Base-by-base conservation (phyloP, 805 yeast genomes). In the Torulaspora gathmanii region DNA sequence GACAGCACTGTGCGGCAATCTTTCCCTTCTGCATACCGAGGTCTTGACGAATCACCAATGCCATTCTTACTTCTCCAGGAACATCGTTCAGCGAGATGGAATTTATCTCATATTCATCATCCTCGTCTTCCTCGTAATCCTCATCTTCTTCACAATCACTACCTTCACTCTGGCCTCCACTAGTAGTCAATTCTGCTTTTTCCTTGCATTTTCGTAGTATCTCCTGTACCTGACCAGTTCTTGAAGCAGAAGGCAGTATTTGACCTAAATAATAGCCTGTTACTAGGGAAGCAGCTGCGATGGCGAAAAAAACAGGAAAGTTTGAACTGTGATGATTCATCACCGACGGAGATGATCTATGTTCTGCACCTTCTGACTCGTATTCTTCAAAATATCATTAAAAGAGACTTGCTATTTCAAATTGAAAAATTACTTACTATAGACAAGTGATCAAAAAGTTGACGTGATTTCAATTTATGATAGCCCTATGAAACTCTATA, bases 1-100 rank as follows among this genome's bases (percentile, higher is more conserved):
- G 99, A 30, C 89, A 83, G 65, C 98, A 91, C 62, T 93, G 99
- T 5, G 99, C 99, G 4, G 98, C 97, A 2, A 86, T 83, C 62
- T 93, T 93, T 17, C 99, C 99, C 66, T 87, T 88, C 26, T 84
- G 80, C 98, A 93, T 93, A 34, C 80, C 82, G 49, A 93, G 70
- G 63, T 93, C 99, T 23, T 83, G 85, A 49, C 99, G 79, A 4
- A 93, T 88, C 3, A 89, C 80, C 20, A 93, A 70, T 0, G 93
- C 89, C 96, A 91, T 84, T 57, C 85, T 71, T 10, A 83, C 86
- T 61, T 85, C 93, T 0, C 93, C 95, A 0, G 85, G 85, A 2
- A 84, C 67, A 13, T 76, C 80, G 55, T 83, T 83, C 51, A 86
- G 66, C 1, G 77, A 65, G 0, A 70, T 65, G 0, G 88, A 81